phyloP scores from a whole-genome alignment of 352 stramenopile species.

The Phytophthora palmivora region DNA sequence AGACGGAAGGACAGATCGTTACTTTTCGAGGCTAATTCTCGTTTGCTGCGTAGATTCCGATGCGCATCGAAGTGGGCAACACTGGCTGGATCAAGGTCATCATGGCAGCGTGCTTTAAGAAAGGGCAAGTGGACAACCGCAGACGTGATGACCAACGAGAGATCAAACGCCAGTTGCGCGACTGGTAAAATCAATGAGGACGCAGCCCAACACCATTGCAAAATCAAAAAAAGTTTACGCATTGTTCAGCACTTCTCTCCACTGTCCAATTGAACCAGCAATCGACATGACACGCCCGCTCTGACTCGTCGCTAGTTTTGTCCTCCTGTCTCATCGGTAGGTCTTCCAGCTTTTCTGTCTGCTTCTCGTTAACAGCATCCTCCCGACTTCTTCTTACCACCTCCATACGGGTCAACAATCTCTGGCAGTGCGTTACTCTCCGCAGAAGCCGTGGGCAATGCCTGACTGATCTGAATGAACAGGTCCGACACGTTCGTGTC shows the following conservation, averaged over 20 bases:
- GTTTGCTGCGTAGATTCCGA: slow-evolving; percentile 54
- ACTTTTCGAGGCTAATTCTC: background rate
- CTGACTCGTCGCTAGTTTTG: slow-evolving; percentile 19
- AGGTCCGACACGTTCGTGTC: slow-evolving; percentile 94
- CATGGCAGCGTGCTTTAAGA: slow-evolving; percentile 72
- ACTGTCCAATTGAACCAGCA: slow-evolving; percentile 16
- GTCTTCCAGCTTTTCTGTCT: slow-evolving; percentile 8
- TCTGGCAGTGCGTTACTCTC: slow-evolving; percentile 87
- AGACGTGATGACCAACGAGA: slow-evolving; percentile 79
- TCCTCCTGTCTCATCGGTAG: slow-evolving; percentile 16
- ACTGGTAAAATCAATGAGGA: slow-evolving; percentile 79
- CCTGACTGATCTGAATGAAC: slow-evolving; percentile 93
- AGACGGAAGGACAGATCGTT: background rate
- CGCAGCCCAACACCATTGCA: slow-evolving; percentile 17
- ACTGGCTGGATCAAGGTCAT: slow-evolving; percentile 90
- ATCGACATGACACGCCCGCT: slow-evolving; percentile 3
- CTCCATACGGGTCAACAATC: slow-evolving; percentile 87
- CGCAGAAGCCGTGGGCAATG: slow-evolving; percentile 68
- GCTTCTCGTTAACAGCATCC: slow-evolving; percentile 71
- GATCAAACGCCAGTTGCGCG: slow-evolving; percentile 76
- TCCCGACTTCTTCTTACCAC: slow-evolving; percentile 84
- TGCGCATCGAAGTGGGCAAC: slow-evolving; percentile 73
- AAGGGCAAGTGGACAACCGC: slow-evolving; percentile 72
- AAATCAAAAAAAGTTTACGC: slow-evolving; percentile 45
- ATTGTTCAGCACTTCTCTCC: slow-evolving; percentile 38